Base-by-base conservation (phyloP, 2,329 filamentous ascomycete species). In the Fusarium scirpi region DNA sequence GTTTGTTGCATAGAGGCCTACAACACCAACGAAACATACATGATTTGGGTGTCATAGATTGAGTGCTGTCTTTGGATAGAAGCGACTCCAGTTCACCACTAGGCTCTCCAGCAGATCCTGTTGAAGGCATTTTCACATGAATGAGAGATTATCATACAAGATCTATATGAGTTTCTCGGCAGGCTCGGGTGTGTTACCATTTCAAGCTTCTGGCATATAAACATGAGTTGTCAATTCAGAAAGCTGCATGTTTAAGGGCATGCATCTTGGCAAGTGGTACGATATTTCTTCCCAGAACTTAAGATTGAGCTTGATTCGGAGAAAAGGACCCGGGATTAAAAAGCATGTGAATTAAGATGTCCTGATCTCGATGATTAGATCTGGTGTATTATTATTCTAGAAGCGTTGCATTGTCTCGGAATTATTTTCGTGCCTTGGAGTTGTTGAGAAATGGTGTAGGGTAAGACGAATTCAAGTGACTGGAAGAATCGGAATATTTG, bases 111-210 rank as follows among this genome's bases (percentile, higher is more conserved):
- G 24, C 10, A 46, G 11, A 46, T 7, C 41, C 3, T 9, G 15
- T 15, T 20, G 8, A 29, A 47, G 18, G 16, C 25, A 47, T 47
- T n/a, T 8, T 16, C 24, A 53, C 16, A 45, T 57, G 54, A 29
- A 30, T 46, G 32, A 65, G 60, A 65, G 45, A 44, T 32, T 46
- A 70, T 70, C 27, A 34, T 48, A n/a, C 34, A 44, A 34, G 18
- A 12, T 38, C 22, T 48, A 56, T 45, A 20, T 38, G 30, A 58
- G 22, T 49, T 55, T 25, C 49, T 54, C 67, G 49, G 54, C 18
- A 15, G 38, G 22, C 20, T 43, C 62, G 67, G 43, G 22, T 24
- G 24, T 68, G 46, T 45, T 52, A 46, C 62, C 29, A n/a, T 25
- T 47, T 45, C 47, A 56, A 64, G 41, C 49, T 54, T 32, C 32